These are phyloP conservation scores for Neofusicoccum umdonicola DNA, from an alignment of 2,329 filamentous ascomycete genomes.

Conservation along the genomic window DNA sequence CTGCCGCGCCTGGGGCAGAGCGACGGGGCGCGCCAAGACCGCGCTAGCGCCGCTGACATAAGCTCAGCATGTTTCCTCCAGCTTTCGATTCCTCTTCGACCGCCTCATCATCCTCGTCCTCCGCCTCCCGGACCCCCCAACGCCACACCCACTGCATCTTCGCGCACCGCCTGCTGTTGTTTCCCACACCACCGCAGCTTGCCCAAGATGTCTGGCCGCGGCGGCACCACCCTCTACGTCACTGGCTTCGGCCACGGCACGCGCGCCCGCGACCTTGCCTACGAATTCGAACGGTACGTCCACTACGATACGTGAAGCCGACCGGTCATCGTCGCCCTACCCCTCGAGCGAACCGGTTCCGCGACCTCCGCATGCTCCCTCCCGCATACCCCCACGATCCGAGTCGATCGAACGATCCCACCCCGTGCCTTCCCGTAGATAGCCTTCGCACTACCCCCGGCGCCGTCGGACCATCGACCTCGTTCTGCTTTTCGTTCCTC, in stretches of 20 bases:
- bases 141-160: slow-evolving; percentile 16
- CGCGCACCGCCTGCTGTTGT: slow-evolving; percentile 14
- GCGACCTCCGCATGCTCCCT: slow-evolving; percentile 33
- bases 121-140: slow-evolving; percentile 5
- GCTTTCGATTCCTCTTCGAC: slow-evolving; percentile 9
- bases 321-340: slow-evolving; percentile 22
- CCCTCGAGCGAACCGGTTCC: slow-evolving; percentile 22
- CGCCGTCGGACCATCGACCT: slow-evolving; percentile 20
- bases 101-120: slow-evolving; percentile 1
- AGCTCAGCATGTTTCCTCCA: neutral
- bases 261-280: slow-evolving; percentile 97
- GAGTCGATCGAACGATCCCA: slow-evolving; percentile 35
- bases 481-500: slow-evolving; percentile 21
- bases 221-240: slow-evolving; percentile 91
- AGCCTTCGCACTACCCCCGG: slow-evolving; percentile 21
- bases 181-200: neutral
- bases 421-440: slow-evolving; percentile 29
- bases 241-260: slow-evolving; percentile 99
- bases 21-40: neutral
- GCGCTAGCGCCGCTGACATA: neutral
- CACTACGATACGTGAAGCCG: slow-evolving; percentile 45
- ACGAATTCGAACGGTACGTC: slow-evolving; percentile 99
- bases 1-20: slow-evolving; percentile 10
- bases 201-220: slow-evolving; percentile 76
- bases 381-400: slow-evolving; percentile 13